Percentiles rank a stretch among this genome's conserved stretches.
These are phyloP conservation scores for Plasmodium relictum DNA, from an alignment of 169 alveolate genomes.

Conservation along the genomic window DNA sequence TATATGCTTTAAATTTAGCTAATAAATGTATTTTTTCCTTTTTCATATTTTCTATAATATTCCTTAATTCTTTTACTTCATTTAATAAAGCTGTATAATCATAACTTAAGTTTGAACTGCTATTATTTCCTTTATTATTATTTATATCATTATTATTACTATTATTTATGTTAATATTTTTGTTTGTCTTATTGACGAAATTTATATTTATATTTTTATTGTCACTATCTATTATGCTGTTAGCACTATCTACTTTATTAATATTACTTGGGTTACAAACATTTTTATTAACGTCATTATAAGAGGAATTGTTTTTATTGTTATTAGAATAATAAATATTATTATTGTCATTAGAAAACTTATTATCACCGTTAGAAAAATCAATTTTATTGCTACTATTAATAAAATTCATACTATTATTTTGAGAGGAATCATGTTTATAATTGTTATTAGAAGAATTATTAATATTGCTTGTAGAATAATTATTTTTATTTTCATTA, in stretches of 20 bases:
- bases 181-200: background rate
- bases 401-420: background rate
- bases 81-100: background rate
- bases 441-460: background rate
- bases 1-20: slow-evolving; percentile 63
- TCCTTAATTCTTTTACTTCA: slow-evolving; percentile 20
- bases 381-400: background rate
- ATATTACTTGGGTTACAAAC: background rate
- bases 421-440: background rate
- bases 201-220: background rate
- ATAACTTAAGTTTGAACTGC: background rate
- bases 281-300: background rate
- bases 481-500: background rate
- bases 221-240: background rate
- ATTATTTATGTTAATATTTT: background rate
- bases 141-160: background rate
- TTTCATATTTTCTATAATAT: slow-evolving; percentile 49
- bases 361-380: background rate
- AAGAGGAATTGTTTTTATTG: background rate
- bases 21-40: slow-evolving; percentile 61
- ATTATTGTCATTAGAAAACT: background rate
- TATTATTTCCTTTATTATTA: background rate
- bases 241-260: background rate
- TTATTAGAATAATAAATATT: background rate
- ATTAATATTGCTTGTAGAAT: background rate